These are phyloP conservation scores for Atalantia buxifolia DNA, from an alignment of 345 rosid genomes.

Conservation along the genomic window DNA sequence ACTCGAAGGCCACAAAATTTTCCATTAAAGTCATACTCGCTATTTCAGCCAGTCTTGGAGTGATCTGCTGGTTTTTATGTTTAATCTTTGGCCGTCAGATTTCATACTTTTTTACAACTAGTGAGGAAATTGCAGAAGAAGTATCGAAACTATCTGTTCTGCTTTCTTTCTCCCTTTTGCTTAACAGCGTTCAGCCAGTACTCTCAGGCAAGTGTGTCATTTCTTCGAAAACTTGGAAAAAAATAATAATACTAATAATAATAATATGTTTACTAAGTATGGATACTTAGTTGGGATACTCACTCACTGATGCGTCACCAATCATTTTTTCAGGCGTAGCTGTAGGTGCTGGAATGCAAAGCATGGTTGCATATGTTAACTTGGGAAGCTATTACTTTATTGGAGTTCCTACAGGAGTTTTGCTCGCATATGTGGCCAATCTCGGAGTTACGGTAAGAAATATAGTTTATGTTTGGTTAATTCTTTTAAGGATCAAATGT, in stretches of 20 bases:
- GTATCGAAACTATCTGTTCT: constrained; percentile 48
- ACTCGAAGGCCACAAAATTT: constrained; percentile 47
- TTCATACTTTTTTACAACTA: constrained; percentile 37
- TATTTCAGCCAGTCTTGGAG: constrained; percentile 36
- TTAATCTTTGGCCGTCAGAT: constrained; percentile 37
- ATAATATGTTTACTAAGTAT: no score
- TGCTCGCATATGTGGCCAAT: constrained; percentile 11
- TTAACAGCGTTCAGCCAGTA: constrained; percentile 67
- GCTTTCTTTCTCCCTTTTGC: constrained; percentile 56
- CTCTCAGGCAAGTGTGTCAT: constrained; percentile 35
- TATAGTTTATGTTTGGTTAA: background rate
- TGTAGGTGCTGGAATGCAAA: constrained; percentile 31
- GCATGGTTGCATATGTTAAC: constrained; percentile 30
- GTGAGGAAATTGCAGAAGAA: constrained; percentile 36
- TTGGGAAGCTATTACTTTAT: constrained; percentile 28
- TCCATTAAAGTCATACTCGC: constrained; percentile 42
- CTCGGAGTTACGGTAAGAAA: background rate
- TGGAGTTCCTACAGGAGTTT: constrained; percentile 25
- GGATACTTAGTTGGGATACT: no score
- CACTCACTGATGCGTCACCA: no score
- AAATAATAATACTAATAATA: no score
- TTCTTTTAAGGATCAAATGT: background rate
- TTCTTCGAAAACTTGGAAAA: no score
- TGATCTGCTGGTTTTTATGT: constrained; percentile 35
- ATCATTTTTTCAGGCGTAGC: constrained; percentile 21